These are phyloP conservation scores for Nitzschia inconspicua DNA, from an alignment of 108 stramenopile genomes.

Conservation along the genomic window DNA sequence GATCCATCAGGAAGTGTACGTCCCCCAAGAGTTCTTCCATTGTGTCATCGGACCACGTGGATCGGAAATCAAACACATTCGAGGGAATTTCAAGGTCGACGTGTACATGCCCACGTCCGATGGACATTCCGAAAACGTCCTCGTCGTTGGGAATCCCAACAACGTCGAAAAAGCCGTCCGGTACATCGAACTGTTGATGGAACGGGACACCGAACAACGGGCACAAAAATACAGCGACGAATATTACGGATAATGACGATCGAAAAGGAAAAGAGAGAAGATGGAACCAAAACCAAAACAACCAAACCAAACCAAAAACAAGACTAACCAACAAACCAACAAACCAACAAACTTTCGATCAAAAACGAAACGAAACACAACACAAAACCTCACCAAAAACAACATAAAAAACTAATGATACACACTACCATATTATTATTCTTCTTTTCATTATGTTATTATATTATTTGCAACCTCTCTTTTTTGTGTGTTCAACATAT, in stretches of 20 bases:
- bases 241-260: constrained; percentile 8
- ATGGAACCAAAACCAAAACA: too few relatives aligned
- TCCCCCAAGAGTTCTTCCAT: constrained; percentile 18
- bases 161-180: constrained; percentile 15
- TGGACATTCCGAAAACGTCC: constrained; percentile 5
- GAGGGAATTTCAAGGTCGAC: constrained; percentile 19
- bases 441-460: too few relatives aligned
- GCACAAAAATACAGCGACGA: constrained; percentile 15
- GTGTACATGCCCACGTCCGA: constrained; percentile 20
- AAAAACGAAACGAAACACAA: too few relatives aligned
- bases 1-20: constrained; percentile 16
- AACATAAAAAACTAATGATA: too few relatives aligned
- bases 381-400: too few relatives aligned
- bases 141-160: constrained; percentile 15
- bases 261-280: too few relatives aligned
- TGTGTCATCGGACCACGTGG: constrained; percentile 19
- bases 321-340: too few relatives aligned
- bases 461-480: too few relatives aligned
- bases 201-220: constrained; percentile 12
- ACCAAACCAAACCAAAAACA: too few relatives aligned
- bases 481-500: too few relatives aligned
- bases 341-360: too few relatives aligned
- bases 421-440: too few relatives aligned
- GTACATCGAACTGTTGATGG: constrained; percentile 20
- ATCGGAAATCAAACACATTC: constrained; percentile 24